These are phyloP conservation scores for Rosa multiflora DNA, from an alignment of 306 rosid species.

Conservation along the genomic window DNA sequence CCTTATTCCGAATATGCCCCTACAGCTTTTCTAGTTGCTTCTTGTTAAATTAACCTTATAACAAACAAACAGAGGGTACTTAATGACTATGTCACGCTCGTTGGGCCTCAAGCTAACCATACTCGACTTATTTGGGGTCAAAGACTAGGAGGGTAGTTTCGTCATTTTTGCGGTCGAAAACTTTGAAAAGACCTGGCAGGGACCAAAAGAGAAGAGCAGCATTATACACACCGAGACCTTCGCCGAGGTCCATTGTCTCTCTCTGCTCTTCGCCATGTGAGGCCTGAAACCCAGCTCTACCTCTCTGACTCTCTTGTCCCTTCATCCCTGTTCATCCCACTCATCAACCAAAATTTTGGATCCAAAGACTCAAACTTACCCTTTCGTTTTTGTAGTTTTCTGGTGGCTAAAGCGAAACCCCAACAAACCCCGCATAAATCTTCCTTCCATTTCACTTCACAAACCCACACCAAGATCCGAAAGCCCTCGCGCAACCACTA, in stretches of 20 bases:
- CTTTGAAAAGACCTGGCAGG: background rate
- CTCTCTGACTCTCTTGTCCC: background rate
- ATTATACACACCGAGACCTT: conserved; percentile 25
- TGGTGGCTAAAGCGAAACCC: conserved; percentile 41
- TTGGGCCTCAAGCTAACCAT: conserved; percentile 10
- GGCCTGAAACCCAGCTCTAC: conserved; percentile 18
- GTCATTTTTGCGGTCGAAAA: conserved; percentile 15
- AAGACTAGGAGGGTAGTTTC: background rate
- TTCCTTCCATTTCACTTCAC: conserved; percentile 70
- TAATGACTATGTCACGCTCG: background rate
- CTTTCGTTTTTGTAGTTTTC: background rate
- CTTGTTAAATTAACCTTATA: background rate
- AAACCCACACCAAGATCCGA: conserved; percentile 54
- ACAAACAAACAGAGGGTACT: background rate
- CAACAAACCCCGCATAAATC: conserved; percentile 51
- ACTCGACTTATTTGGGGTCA: background rate
- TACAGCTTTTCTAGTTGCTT: background rate
- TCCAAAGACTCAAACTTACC: conserved; percentile 13
- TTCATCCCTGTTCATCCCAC: background rate
- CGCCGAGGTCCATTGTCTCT: conserved; percentile 29
- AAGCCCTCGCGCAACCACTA: conserved; percentile 53
- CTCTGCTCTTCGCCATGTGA: conserved; percentile 37
- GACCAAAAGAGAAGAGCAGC: conserved; percentile 21
- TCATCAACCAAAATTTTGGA: background rate
- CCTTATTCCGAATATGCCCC: conserved; percentile 21